These are phyloP conservation scores for Malassezia brasiliensis DNA, from an alignment of 1,284 basidiomycete species.

Conservation along the genomic window DNA sequence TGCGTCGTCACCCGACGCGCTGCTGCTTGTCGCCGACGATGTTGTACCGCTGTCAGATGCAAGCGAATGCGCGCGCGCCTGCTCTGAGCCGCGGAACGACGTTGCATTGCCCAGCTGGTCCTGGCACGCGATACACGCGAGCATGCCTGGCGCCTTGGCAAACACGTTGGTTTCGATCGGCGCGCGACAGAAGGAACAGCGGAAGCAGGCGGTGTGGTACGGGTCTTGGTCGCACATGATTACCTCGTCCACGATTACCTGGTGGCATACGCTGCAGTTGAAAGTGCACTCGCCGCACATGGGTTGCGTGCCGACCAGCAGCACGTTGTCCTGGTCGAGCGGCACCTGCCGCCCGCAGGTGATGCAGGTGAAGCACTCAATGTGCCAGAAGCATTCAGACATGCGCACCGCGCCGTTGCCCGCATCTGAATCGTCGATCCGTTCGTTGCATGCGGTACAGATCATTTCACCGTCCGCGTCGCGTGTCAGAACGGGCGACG, in stretches of 20 bases:
- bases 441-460: conserved; percentile 2
- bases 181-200: neutral
- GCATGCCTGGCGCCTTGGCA: neutral
- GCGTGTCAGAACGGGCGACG: neutral
- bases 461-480: neutral
- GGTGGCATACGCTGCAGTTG: conserved; percentile 6
- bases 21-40: neutral
- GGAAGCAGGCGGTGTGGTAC: conserved; percentile 14
- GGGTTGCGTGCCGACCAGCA: conserved; percentile 16
- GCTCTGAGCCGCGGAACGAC: neutral
- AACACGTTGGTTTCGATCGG: conserved; percentile 6
- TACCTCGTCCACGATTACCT: conserved; percentile 11
- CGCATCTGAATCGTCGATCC: conserved; percentile 3
- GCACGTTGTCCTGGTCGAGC: conserved; percentile 12
- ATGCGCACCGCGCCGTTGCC: conserved; percentile 14
- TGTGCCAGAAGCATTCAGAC: conserved; percentile 14
- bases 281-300: conserved; percentile 13
- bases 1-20: neutral
- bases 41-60: neutral
- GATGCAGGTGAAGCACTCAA: conserved; percentile 13
- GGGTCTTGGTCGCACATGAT: conserved; percentile 16
- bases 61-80: neutral
- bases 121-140: neutral
- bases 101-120: neutral
- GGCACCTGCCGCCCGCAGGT: conserved; percentile 10